Evolutionary conservation across 805 yeast species (phyloP).

Genomic region (Suhomyces emberorum): DNA sequence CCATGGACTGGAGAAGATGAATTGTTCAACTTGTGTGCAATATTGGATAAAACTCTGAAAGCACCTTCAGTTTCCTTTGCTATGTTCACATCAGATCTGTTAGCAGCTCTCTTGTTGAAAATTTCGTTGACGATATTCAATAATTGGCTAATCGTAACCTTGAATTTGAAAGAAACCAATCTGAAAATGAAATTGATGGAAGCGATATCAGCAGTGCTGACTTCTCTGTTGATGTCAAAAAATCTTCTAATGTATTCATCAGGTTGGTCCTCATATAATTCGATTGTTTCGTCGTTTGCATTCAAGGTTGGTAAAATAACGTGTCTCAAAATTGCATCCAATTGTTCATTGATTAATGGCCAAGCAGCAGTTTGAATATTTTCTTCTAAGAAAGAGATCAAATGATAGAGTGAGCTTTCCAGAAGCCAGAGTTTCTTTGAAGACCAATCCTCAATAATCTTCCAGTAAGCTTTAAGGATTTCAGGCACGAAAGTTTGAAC

Average conservation of each 20-base stretch:
- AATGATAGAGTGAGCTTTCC: conserved; percentile 38
- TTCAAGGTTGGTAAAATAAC: conserved; percentile 40
- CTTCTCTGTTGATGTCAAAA: conserved; percentile 46
- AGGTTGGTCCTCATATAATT: conserved; percentile 44
- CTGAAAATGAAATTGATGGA: conserved; percentile 45
- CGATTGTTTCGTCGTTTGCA: conserved; percentile 37
- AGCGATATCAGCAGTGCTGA: conserved; percentile 48
- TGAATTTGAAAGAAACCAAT: conserved; percentile 35
- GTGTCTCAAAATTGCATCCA: conserved; percentile 40
- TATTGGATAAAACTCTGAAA: conserved; percentile 38
- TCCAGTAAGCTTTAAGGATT: conserved; percentile 41
- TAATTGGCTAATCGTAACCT: conserved; percentile 32
- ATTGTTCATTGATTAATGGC: conserved; percentile 32
- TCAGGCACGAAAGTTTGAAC: conserved; percentile 40
- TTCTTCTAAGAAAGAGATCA: conserved; percentile 43
- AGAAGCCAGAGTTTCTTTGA: conserved; percentile 36
- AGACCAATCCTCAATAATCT: conserved; percentile 42
- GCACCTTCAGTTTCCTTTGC: conserved; percentile 44
- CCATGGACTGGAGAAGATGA: conserved; percentile 36
- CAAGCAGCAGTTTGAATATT: conserved; percentile 39
- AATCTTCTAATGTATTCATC: conserved; percentile 44
- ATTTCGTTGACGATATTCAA: conserved; percentile 32
- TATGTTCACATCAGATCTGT: conserved; percentile 22
- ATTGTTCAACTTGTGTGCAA: conserved; percentile 36
- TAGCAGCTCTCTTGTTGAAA: conserved; percentile 30